Base-by-base conservation (phyloP, 805 yeast species). In the Metschnikowia aberdeeniae region DNA sequence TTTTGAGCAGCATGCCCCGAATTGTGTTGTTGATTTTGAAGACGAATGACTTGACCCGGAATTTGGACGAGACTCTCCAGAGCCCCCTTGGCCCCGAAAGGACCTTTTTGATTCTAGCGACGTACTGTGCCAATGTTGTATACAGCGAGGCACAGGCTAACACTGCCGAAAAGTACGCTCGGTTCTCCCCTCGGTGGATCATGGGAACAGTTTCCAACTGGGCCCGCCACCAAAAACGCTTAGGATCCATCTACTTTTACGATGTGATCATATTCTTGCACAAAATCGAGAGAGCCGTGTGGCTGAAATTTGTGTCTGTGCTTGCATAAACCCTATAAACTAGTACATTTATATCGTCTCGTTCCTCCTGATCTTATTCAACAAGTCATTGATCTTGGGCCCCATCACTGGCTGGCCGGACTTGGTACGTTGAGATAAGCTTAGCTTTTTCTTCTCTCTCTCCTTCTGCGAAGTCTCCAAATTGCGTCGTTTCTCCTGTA, bases 391-490 rank as follows among this genome's bases (percentile, higher is more conserved):
- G 46, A 90, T 87, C 63, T 95, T 78, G 12, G 96, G 95, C 0
- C 89, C 96, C 92, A 90, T 87, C 36, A 79, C 65, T 2, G 97
- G 97, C 62, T 90, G 98, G 0, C 98, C 98, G 3, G 69, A 60
- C 55, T 73, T 72, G 1, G 96, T 90, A 50, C 71, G 81, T 47
- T 76, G 72, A 7, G 64, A 47, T 3, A 71, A 49, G 22, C 59
- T 55, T 55, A 67, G 59, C 69, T 76, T 55, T 76, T 66, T 57
- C 69, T 67, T 34, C 58, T 68, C 57, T 63, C 72, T 48, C 68
- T 78, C 58, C 62, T 61, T 54, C 65, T 35, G 70, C 69, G 47
- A 68, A 58, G 46, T 52, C 33, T 63, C 71, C n/a, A 67, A 55
- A 11, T 60, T 60, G 29, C 59, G 57, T 36, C 62, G 64, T 12